Evolutionary conservation across 768 basidiomycete species (phyloP), one percentile per base, ranked within the genome.

Genomic region (Lepiota venenata): DNA sequence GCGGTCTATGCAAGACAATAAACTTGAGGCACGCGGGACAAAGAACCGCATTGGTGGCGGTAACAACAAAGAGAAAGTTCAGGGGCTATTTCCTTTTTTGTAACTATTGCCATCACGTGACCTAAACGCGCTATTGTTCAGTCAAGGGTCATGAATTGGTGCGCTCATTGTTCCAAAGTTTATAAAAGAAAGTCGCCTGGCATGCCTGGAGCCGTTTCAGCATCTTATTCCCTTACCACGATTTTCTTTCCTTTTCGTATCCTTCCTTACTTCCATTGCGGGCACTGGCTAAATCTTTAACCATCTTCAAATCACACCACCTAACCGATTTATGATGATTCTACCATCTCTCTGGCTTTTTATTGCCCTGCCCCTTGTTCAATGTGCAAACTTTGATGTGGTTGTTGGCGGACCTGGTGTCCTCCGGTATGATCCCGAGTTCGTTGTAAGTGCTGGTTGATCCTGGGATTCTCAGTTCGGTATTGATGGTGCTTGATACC

Each of bases 351-450:
- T 61, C 35, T 49, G 62, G 35, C 51, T 61, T 40, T 45, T 51
- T n/a, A 40, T 55, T 43, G 64, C 64, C 50, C 67, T 74, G 43
- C 69, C 71, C 2, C 61, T 69, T 16, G 63, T 63, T 37, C 69
- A 66, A 9, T 66, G 68, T 59, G 76, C 69, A 1, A 64, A 66
- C 11, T 65, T 78, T 49, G 58, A 73, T 35, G 79, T 83, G 9
- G 70, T 66, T 10, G 81, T 83, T 35, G 82, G 82, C 29, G 80
- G 79, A 11, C 56, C 71, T 9, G 75, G 71, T 12, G 56, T 70
- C 38, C 57, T 77, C 22, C 63, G 66, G 49, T 82, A 66, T 59
- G 68, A 67, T 40, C 81, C 81, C 6, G 47, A 66, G 48, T 67
- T 58, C 52, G 70, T 77, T 25, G 75, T 76, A 67, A 27, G 74